phyloP scores from a whole-genome alignment of 306 rosid genomes.

The Boehmeria nivea region DNA sequence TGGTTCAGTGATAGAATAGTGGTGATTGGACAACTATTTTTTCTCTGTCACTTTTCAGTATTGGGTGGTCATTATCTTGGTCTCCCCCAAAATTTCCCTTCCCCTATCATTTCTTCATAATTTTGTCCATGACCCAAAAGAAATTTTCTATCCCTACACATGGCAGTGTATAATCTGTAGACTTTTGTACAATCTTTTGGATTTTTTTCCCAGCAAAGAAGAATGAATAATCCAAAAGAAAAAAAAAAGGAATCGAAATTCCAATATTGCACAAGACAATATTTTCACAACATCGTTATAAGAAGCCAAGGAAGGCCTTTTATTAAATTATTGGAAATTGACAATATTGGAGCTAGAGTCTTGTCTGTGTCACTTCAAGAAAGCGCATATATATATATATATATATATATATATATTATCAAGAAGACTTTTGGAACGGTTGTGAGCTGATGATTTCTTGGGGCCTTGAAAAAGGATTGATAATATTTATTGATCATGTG shows the following conservation, averaged over 20 bases:
- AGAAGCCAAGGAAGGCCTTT: slow-evolving; percentile 4
- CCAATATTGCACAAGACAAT: background rate
- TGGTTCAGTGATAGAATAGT: slow-evolving; percentile 15
- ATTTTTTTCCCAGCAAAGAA: background rate
- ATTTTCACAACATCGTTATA: background rate
- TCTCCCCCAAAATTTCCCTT: background rate
- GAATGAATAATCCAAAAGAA: too few relatives aligned
- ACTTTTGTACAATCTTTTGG: background rate
- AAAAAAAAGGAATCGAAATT: too few relatives aligned
- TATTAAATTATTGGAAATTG: background rate
- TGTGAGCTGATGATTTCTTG: background rate
- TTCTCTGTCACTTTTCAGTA: slow-evolving; percentile 9
- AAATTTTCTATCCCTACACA: background rate
- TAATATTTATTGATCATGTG: background rate
- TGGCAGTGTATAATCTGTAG: background rate
- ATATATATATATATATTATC: background rate
- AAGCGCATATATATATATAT: too few relatives aligned
- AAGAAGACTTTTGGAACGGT: background rate
- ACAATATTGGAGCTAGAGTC: background rate
- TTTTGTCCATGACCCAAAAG: background rate
- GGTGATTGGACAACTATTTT: slow-evolving; percentile 16
- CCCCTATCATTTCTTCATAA: slow-evolving; percentile 20
- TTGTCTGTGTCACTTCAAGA: slow-evolving; percentile 4
- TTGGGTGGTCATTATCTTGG: slow-evolving; percentile 10
- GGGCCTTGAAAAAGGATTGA: background rate